These are phyloP conservation scores for Limnanthes douglasii DNA, from an alignment of 345 rosid species.

Conservation along the genomic window DNA sequence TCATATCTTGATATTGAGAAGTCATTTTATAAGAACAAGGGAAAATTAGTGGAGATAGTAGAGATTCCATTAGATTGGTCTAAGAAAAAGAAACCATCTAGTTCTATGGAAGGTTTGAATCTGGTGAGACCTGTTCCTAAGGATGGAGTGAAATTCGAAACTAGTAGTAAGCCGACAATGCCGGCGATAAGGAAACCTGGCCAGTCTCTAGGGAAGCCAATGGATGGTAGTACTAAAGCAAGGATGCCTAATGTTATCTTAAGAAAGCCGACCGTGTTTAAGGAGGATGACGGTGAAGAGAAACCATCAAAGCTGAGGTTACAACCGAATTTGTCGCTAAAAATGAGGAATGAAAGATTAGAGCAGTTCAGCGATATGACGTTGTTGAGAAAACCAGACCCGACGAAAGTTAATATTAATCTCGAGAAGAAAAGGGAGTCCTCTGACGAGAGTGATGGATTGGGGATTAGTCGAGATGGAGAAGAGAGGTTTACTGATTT, in stretches of 20 bases:
- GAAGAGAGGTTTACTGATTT: too few relatives aligned
- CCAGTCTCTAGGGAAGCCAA: conserved; percentile 18
- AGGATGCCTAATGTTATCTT: conserved; percentile 70
- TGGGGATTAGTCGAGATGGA: conserved; percentile 5
- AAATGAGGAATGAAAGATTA: conserved; percentile 32
- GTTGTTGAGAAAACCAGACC: conserved; percentile 50
- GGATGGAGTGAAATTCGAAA: conserved; percentile 44
- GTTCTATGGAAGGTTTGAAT: conserved; percentile 33
- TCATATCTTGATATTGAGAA: conserved; percentile 68
- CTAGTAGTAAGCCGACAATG: conserved; percentile 17
- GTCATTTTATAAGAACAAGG: conserved; percentile 62
- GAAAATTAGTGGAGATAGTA: conserved; percentile 34
- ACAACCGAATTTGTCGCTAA: conserved; percentile 51
- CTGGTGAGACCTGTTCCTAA: conserved; percentile 67
- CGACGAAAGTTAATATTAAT: conserved; percentile 5
- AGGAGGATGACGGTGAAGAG: conserved; percentile 36
- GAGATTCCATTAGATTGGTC: conserved; percentile 62
- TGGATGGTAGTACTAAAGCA: conserved; percentile 19
- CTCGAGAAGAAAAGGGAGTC: conserved; percentile 12
- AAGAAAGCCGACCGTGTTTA: conserved; percentile 54
- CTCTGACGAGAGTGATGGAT: conserved; percentile 4
- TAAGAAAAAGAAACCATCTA: conserved; percentile 18
- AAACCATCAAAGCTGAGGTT: conserved; percentile 43
- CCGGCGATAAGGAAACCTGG: conserved; percentile 26
- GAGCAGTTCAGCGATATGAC: conserved; percentile 76